Evolutionary conservation across 352 stramenopile species (phyloP).

Genomic region (Stephanocyclus meneghinianus): DNA sequence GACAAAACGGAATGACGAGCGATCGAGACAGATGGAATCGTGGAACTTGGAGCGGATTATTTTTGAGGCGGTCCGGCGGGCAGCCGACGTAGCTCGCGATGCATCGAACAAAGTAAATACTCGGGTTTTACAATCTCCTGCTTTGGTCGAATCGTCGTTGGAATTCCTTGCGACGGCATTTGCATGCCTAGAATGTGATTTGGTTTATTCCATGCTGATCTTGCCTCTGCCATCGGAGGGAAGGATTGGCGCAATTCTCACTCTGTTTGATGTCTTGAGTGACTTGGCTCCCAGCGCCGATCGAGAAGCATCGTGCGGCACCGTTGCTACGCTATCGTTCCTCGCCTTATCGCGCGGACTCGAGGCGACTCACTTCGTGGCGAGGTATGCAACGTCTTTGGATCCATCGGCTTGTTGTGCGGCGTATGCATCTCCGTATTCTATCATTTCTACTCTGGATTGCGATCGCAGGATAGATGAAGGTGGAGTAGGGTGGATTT

Average conservation of each 20-base stretch:
- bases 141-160: slow-evolving; percentile 45
- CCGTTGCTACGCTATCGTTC: slow-evolving; percentile 25
- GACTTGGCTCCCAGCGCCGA: slow-evolving; percentile 19
- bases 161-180: slow-evolving; percentile 53
- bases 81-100: slow-evolving; percentile 31
- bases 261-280: slow-evolving; percentile 38
- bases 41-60: slow-evolving; percentile 42
- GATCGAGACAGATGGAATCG: slow-evolving; percentile 13
- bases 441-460: background rate
- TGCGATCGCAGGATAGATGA: slow-evolving; percentile 34
- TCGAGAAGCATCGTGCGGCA: background rate
- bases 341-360: slow-evolving; percentile 50
- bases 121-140: background rate
- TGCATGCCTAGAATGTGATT: slow-evolving; percentile 55
- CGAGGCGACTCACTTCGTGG: slow-evolving; percentile 35
- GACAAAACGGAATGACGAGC: background rate
- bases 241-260: background rate
- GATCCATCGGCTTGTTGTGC: slow-evolving; percentile 45
- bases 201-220: slow-evolving; percentile 47
- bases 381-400: slow-evolving; percentile 33
- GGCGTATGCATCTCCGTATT: slow-evolving; percentile 45
- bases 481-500: slow-evolving; percentile 48
- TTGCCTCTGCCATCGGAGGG: slow-evolving; percentile 1
- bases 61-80: slow-evolving; percentile 25
- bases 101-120: slow-evolving; percentile 16